phyloP scores from a whole-genome alignment of 331 rosid species.

The Stylosanthes scabra region DNA sequence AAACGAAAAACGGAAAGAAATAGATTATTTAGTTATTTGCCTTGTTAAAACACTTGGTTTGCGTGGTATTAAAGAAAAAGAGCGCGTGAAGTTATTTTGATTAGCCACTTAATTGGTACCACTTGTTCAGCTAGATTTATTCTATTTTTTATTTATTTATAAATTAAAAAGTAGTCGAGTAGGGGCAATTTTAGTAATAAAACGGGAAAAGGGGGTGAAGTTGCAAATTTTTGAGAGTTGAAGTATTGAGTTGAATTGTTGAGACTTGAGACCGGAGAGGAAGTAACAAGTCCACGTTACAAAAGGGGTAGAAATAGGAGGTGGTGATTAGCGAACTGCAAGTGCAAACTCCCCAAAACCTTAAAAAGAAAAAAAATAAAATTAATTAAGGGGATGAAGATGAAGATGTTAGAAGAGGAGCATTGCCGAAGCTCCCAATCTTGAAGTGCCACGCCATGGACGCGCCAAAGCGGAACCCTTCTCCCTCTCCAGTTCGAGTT shows the following conservation, averaged over 20 bases:
- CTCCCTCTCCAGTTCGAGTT: slow-evolving; percentile 63
- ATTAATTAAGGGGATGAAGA: slow-evolving; percentile 24
- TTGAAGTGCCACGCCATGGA: slow-evolving; percentile 55
- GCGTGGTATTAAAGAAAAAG: too few relatives aligned
- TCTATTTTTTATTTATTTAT: too few relatives aligned
- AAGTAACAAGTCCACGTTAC: background rate
- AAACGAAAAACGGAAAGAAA: too few relatives aligned
- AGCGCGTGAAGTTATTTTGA: too few relatives aligned
- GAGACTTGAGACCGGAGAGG: background rate
- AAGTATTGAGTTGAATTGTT: background rate
- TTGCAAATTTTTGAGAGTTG: too few relatives aligned
- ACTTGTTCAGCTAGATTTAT: too few relatives aligned
- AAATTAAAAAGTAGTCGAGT: too few relatives aligned
- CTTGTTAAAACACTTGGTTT: too few relatives aligned
- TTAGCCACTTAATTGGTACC: too few relatives aligned
- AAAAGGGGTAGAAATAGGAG: background rate
- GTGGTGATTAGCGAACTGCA: slow-evolving; percentile 12
- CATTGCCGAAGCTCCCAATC: slow-evolving; percentile 1
- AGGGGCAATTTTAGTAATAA: too few relatives aligned
- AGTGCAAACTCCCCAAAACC: background rate
- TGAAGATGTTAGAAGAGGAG: background rate
- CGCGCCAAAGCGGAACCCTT: slow-evolving; percentile 56
- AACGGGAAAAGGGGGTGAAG: too few relatives aligned
- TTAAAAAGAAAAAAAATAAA: background rate
- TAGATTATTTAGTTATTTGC: too few relatives aligned